These are phyloP conservation scores for Cryphonectria nitschkei DNA, from an alignment of 2,329 filamentous ascomycete genomes.

Conservation along the genomic window DNA sequence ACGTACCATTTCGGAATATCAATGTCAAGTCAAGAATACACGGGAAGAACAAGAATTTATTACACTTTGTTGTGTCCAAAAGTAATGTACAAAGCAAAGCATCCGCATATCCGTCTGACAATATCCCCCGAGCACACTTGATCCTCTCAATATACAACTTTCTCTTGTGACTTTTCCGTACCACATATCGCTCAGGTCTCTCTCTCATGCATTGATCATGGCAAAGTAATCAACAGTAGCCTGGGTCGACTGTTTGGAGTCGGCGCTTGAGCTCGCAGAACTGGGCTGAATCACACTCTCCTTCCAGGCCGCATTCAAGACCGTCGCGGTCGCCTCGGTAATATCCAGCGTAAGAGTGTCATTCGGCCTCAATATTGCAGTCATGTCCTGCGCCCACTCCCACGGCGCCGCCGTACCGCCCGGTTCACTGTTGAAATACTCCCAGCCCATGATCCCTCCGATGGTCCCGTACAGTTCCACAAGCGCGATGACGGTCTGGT, in stretches of 20 bases:
- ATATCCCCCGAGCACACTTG: background rate
- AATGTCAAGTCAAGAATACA: too few species aligned
- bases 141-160: background rate
- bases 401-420: conserved; percentile 66
- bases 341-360: conserved; percentile 31
- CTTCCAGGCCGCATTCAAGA: conserved; percentile 32
- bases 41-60: too few species aligned
- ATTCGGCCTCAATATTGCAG: conserved; percentile 44
- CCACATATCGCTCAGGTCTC: background rate
- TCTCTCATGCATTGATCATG: conserved; percentile 34
- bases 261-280: background rate
- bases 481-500: conserved; percentile 47
- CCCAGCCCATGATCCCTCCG: conserved; percentile 93
- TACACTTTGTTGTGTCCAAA: too few species aligned
- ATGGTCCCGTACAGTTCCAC: conserved; percentile 65
- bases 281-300: conserved; percentile 26
- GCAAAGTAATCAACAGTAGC: conserved; percentile 35
- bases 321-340: conserved; percentile 30
- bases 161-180: background rate
- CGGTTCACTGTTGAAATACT: conserved; percentile 84
- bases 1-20: too few species aligned
- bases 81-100: background rate
- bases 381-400: conserved; percentile 78
- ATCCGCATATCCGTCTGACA: background rate
- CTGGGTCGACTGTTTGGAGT: background rate